A percentile compares a stretch with the other conserved stretches of the same genome.
These are phyloP conservation scores for Boeremia exigua DNA, from an alignment of 2,329 filamentous ascomycete genomes.

Conservation along the genomic window DNA sequence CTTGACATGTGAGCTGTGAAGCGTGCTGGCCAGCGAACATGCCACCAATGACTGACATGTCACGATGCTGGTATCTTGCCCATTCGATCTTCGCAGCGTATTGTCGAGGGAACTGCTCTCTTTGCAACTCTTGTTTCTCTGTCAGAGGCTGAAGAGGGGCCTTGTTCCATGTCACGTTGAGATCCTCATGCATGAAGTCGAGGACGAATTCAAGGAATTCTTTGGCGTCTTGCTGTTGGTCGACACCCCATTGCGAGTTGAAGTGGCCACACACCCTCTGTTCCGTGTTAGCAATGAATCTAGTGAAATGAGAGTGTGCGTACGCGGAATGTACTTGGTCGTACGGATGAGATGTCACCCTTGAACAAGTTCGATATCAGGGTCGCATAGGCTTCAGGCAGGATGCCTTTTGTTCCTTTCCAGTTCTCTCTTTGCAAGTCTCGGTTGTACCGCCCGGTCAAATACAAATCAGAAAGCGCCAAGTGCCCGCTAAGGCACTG, in stretches of 20 bases:
- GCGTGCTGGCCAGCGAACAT: slow-evolving; percentile 78
- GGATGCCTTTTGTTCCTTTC: slow-evolving; percentile 69
- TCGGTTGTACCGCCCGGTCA: slow-evolving; percentile 64
- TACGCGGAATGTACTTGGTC: slow-evolving; percentile 56
- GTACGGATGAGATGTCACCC: slow-evolving; percentile 56
- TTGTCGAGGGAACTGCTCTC: slow-evolving; percentile 66
- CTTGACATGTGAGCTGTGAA: slow-evolving; percentile 65
- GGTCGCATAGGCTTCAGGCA: slow-evolving; percentile 68
- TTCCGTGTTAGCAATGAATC: slow-evolving; percentile 21
- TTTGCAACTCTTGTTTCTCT: slow-evolving; percentile 64
- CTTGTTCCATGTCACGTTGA: slow-evolving; percentile 71
- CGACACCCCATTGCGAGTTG: slow-evolving; percentile 72
- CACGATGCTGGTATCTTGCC: slow-evolving; percentile 71
- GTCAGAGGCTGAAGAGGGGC: slow-evolving; percentile 65
- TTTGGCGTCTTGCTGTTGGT: slow-evolving; percentile 85
- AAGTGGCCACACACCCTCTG: slow-evolving; percentile 67
- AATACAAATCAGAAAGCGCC: slow-evolving; percentile 68
- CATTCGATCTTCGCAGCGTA: slow-evolving; percentile 77
- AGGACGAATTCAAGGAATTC: slow-evolving; percentile 88
- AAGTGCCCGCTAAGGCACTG: slow-evolving; percentile 81
- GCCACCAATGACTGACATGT: slow-evolving; percentile 77
- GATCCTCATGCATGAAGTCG: slow-evolving; percentile 82
- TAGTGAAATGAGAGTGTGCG: slow-evolving; percentile 6
- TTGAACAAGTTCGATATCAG: slow-evolving; percentile 69
- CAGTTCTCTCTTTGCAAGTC: slow-evolving; percentile 67